These are phyloP conservation scores for Lathyrus aphaca DNA, from an alignment of 306 rosid species.

Conservation along the genomic window DNA sequence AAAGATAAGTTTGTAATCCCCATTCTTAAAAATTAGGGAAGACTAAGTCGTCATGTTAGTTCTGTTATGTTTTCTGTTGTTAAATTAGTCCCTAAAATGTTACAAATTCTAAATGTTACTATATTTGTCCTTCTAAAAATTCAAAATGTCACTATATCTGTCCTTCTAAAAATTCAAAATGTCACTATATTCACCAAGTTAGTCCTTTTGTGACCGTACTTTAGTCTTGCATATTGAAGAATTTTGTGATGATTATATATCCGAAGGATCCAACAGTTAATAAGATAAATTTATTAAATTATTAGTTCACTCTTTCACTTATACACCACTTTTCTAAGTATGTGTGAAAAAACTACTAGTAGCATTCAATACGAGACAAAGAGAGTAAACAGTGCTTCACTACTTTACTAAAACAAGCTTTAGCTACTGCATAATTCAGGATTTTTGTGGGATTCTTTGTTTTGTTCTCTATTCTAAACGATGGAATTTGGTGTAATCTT, in stretches of 20 bases:
- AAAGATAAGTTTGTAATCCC: conserved; percentile 1
- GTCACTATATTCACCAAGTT: not conserved
- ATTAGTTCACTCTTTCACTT: not conserved
- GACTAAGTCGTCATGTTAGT: not conserved
- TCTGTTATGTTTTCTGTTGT: conserved; percentile 3
- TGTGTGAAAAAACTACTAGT: not conserved
- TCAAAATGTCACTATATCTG: not conserved
- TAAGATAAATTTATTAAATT: not conserved
- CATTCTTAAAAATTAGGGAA: no score
- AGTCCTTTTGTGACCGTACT: not conserved
- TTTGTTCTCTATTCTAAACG: not conserved
- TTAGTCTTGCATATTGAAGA: not conserved
- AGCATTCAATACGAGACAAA: not conserved
- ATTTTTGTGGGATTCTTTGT: not conserved
- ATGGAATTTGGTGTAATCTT: not conserved
- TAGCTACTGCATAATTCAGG: not conserved
- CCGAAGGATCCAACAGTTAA: not conserved
- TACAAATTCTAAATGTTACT: not conserved
- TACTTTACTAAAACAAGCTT: not conserved
- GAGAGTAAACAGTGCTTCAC: not conserved
- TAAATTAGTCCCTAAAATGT: not conserved
- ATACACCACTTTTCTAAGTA: not conserved
- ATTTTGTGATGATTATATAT: not conserved
- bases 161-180: not conserved
- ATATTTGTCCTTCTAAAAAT: not conserved